Base-by-base conservation (phyloP, 2,329 filamentous ascomycete genomes). In the Colletotrichum trifolii region DNA sequence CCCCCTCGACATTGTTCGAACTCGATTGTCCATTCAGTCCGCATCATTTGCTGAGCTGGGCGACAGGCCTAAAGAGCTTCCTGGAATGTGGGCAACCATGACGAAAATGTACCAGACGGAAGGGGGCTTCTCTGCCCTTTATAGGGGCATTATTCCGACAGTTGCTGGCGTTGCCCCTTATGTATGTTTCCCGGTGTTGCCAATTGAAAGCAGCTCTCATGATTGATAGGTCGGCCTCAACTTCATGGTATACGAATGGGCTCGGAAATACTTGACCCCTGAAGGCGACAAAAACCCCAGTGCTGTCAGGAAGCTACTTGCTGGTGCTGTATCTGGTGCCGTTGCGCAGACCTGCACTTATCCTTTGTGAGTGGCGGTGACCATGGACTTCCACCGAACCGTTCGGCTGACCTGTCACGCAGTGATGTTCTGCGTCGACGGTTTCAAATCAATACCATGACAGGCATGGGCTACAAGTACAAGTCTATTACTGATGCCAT, bases 401-500 rank as follows among this genome's bases (percentile, higher is more conserved):
- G 45, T 9, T 36, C 59, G 67, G 72, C 74, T 75, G 66, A 74
- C 36, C 55, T 12, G 9, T 15, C 25, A 6, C 52, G 11, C 8
- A 96, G 93, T 75, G 94, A 97, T 75, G 95, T 99, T 2, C 84
- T 99, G 59, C 92, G 96, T 38, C 89, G 96, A 66, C 88, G 96
- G 54, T 99, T 99, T 77, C 96, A 99, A 76, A 96, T 99, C 81
- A 99, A 99, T 79, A 97, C 96, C 58, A 99, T 99, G 96, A 93
- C 92, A 52, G 96, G 96, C 55, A 95, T 99, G 89, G 96, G 96
- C 54, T 98, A 97, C 79, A 89, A 95, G 76, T 99, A 99, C 82
- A 94, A 92, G 73, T 91, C 90, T 7, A 90, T 99, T 47, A 84
- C 88, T 67, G 93, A 97, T 74, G 96, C 96, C 4, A 82, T 99